Percentiles rank a stretch among this genome's conserved stretches.
phyloP scores from a whole-genome alignment of 164 flowering plant species.

The Vitis labrusca region DNA sequence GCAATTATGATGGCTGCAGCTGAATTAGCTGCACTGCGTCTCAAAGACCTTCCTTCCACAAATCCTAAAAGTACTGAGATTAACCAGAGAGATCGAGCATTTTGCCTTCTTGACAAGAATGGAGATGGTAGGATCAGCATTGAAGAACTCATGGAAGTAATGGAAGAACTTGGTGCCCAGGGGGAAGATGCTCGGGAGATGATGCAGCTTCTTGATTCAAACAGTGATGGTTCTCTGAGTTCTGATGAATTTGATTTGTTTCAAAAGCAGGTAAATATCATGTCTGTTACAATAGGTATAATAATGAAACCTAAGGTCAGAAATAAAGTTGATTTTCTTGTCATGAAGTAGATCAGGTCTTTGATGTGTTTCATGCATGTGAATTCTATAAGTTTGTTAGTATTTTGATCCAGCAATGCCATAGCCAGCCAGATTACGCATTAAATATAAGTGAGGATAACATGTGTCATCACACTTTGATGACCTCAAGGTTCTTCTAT shows the following conservation, averaged over 20 bases:
- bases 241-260: conserved; percentile 86
- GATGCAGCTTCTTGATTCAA: conserved; percentile 91
- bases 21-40: conserved; percentile 83
- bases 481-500: too few relatives aligned
- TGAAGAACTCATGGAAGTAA: conserved; percentile 88
- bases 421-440: too few relatives aligned
- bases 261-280: conserved; percentile 67
- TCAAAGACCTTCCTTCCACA: conserved; percentile 65
- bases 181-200: conserved; percentile 87
- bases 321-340: too few relatives aligned
- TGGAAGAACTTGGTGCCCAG: conserved; percentile 96
- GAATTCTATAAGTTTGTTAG: too few relatives aligned
- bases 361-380: too few relatives aligned
- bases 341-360: too few relatives aligned
- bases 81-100: conserved; percentile 60
- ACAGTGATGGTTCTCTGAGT: conserved; percentile 93
- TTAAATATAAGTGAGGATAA: too few relatives aligned
- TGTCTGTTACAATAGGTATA: too few relatives aligned
- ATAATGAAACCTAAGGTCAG: too few relatives aligned
- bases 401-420: too few relatives aligned
- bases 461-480: too few relatives aligned
- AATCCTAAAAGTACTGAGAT: conserved; percentile 39
- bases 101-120: conserved; percentile 90
- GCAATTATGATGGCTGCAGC: conserved; percentile 96
- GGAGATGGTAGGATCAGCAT: conserved; percentile 95